Conservation (phyloP, 192 early-diverging fungal genomes). For the Linnemannia exigua region DNA sequence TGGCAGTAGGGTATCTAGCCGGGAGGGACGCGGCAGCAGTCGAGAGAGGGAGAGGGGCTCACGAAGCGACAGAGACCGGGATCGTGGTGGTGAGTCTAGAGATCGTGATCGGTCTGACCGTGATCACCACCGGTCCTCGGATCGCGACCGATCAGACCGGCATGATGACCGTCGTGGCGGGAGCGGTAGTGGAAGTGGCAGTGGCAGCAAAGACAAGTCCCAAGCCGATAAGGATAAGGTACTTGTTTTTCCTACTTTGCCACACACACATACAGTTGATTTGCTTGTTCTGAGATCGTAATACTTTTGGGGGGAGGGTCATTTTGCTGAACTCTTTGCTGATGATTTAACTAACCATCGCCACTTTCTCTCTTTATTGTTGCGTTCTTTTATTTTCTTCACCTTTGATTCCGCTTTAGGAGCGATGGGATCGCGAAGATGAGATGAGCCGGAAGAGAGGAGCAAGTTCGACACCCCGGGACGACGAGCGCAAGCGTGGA, state of each 20-base stretch:
- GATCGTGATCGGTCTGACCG: conserved; percentile 28
- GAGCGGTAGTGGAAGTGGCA: conserved; percentile 6
- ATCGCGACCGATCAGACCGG: conserved; percentile 26
- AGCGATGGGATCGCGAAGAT: conserved; percentile 56
- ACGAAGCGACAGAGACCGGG: conserved; percentile 36
- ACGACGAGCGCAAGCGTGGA: conserved; percentile 51
- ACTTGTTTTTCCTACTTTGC: background rate
- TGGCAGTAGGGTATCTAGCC: conserved; percentile 32
- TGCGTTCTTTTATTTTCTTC: background rate
- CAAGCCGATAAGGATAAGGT: conserved; percentile 56
- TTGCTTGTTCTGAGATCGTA: background rate
- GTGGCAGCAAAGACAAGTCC: conserved; percentile 25
- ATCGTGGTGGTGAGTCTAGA: background rate
- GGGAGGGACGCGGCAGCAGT: conserved; percentile 40
- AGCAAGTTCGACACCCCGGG: conserved; percentile 32
- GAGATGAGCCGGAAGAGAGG: conserved; percentile 48
- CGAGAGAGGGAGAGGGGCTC: conserved; percentile 41
- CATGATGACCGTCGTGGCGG: conserved; percentile 30
- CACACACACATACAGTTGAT: too few species aligned
- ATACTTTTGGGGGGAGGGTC: too few species aligned
- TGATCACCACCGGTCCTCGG: conserved; percentile 21
- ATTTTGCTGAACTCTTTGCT: background rate
- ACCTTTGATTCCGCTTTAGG: conserved; percentile 17
- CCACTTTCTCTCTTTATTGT: background rate
- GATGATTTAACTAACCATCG: conserved; percentile 1